Conservation (phyloP, 768 basidiomycete species). For the Albatrellus ellisii region DNA sequence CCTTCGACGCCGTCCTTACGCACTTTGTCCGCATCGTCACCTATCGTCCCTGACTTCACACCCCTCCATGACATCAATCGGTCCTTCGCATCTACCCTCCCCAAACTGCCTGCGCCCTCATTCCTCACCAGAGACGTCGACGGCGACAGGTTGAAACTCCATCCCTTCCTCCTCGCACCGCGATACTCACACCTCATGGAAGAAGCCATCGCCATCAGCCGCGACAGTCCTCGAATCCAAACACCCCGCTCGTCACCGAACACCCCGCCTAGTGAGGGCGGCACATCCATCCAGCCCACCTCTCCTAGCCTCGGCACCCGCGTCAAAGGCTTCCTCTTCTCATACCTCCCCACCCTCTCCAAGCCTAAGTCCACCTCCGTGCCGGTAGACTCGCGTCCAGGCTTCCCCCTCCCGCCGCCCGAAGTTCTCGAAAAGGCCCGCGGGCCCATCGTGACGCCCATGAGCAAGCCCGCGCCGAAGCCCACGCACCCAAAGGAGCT, state of each 20-base stretch:
- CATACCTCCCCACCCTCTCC: slow-evolving; percentile 42
- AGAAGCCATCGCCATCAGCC: slow-evolving; percentile 31
- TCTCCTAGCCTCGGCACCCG: slow-evolving; percentile 32
- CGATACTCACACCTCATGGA: slow-evolving; percentile 46
- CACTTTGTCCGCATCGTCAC: slow-evolving; percentile 17
- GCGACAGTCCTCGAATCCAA: slow-evolving; percentile 3
- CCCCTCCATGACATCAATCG: slow-evolving; percentile 25
- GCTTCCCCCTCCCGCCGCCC: slow-evolving; percentile 43
- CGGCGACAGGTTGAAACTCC: slow-evolving; percentile 1
- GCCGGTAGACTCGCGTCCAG: slow-evolving; percentile 19
- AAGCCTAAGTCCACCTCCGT: slow-evolving; percentile 21
- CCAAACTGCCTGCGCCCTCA: slow-evolving; percentile 17
- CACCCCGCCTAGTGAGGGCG: background rate
- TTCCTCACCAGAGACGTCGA: slow-evolving; percentile 19
- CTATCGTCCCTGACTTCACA: slow-evolving; percentile 42
- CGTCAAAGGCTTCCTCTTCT: slow-evolving; percentile 44
- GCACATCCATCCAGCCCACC: slow-evolving; percentile 4
- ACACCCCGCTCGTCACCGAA: background rate
- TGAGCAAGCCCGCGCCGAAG: slow-evolving; percentile 32
- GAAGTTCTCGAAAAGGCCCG: slow-evolving; percentile 36
- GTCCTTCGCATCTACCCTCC: slow-evolving; percentile 12
- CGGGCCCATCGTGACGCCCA: slow-evolving; percentile 47
- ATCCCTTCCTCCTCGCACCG: slow-evolving; percentile 36
- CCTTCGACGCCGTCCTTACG: slow-evolving; percentile 35
- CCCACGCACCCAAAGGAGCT: slow-evolving; percentile 47